Evolutionary conservation across 495 filamentous ascomycete genomes (phyloP).

Genomic region (Patellaria atrata): DNA sequence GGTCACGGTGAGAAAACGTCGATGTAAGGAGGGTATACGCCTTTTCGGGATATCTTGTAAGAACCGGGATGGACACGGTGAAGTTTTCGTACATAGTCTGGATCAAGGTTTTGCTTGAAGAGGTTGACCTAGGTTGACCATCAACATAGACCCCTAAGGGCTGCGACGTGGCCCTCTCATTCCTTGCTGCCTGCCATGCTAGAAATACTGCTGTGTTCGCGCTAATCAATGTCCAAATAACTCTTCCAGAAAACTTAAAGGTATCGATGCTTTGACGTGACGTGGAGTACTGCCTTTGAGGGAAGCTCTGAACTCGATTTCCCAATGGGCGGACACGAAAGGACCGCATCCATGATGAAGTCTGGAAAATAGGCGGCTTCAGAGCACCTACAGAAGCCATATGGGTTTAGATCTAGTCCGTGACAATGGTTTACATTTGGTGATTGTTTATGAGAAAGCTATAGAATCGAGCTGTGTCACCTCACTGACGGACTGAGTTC

Average conservation of each 20-base stretch:
- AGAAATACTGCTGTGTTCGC: constrained; percentile 23
- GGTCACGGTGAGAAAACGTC: constrained; percentile 19
- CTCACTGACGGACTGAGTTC: no score
- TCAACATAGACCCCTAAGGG: constrained; percentile 1
- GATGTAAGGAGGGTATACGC: constrained; percentile 21
- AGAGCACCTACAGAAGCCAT: background rate
- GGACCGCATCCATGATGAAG: constrained; percentile 1
- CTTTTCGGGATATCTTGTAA: constrained; percentile 5
- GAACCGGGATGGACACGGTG: constrained; percentile 7
- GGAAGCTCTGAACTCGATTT: background rate
- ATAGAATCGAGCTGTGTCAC: no score
- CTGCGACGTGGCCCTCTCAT: background rate
- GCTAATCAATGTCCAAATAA: constrained; percentile 21
- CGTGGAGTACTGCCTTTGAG: background rate
- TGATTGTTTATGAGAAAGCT: no score
- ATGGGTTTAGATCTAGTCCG: no score
- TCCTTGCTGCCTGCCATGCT: constrained; percentile 13
- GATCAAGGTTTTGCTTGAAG: constrained; percentile 3
- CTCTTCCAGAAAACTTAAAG: background rate
- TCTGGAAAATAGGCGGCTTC: background rate
- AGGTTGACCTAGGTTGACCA: constrained; percentile 6
- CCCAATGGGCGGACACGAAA: background rate
- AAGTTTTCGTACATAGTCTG: constrained; percentile 4
- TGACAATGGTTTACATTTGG: no score
- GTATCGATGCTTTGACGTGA: background rate